Percentiles rank a stretch among this genome's conserved stretches.
phyloP scores from a whole-genome alignment of 352 stramenopile genomes.

The Globisporangium barbulae region DNA sequence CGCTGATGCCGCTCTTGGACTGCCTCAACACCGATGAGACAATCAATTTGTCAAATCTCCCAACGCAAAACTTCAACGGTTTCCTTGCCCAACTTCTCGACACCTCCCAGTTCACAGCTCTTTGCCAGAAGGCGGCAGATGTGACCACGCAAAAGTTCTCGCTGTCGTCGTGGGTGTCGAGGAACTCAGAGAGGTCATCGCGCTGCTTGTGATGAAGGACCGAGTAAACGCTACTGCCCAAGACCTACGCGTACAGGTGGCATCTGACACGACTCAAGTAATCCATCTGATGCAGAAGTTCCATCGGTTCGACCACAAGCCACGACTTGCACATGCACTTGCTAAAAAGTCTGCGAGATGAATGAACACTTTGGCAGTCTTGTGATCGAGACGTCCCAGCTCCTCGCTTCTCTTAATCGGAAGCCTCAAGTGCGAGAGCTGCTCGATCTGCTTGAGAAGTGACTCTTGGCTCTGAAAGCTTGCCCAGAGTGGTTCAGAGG shows the following conservation, averaged over 20 bases:
- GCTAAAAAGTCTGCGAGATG: constrained; percentile 14
- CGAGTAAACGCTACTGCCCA: constrained; percentile 5
- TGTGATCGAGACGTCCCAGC: constrained; percentile 18
- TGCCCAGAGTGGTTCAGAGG: not conserved
- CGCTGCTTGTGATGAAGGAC: constrained; percentile 1
- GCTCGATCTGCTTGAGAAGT: constrained; percentile 25
- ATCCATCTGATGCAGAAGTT: constrained; percentile 32
- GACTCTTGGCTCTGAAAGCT: constrained; percentile 15
- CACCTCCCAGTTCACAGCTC: not conserved
- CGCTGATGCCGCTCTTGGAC: constrained; percentile 30
- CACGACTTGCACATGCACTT: constrained; percentile 2
- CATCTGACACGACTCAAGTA: constrained; percentile 4
- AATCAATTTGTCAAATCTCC: constrained; percentile 12
- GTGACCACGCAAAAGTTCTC: constrained; percentile 21
- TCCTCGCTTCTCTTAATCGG: constrained; percentile 18
- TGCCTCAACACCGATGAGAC: constrained; percentile 24
- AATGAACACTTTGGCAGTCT: constrained; percentile 15
- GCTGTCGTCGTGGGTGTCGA: not conserved
- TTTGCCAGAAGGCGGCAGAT: constrained; percentile 13
- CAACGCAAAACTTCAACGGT: not conserved
- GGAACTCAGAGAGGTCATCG: not conserved
- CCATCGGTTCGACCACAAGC: constrained; percentile 20
- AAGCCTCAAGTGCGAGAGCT: constrained; percentile 19
- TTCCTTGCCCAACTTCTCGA: not conserved
- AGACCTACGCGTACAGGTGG: constrained; percentile 3